Conservation (phyloP, 352 stramenopile genomes). For the Phytophthora rubi region DNA sequence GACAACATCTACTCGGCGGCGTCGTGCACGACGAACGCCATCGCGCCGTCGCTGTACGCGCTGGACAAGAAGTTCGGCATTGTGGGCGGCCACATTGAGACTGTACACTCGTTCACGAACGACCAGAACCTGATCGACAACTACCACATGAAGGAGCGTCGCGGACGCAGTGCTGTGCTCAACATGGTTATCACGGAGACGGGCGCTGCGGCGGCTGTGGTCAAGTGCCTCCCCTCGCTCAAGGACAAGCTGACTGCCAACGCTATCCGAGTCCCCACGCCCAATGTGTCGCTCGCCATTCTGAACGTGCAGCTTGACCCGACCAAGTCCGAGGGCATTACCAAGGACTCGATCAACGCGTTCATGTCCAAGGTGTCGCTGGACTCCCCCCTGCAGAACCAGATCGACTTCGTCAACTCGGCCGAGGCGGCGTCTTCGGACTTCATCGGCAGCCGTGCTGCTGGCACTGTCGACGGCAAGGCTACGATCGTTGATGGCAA, state of each 20-base stretch:
- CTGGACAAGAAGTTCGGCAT: slow-evolving; percentile 88
- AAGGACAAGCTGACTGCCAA: slow-evolving; percentile 98
- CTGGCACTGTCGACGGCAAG: slow-evolving; percentile 83
- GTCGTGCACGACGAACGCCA: slow-evolving; percentile 89
- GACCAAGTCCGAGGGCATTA: slow-evolving; percentile 60
- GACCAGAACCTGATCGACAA: slow-evolving; percentile 92
- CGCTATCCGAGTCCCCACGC: slow-evolving; percentile 98
- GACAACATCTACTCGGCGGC: slow-evolving; percentile 80
- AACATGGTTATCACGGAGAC: slow-evolving; percentile 93
- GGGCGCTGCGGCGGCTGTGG: slow-evolving; percentile 79
- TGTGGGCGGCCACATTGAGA: slow-evolving; percentile 86
- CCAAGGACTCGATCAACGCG: slow-evolving; percentile 74
- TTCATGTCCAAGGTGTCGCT: slow-evolving; percentile 84
- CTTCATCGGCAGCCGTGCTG: slow-evolving; percentile 81
- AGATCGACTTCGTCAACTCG: slow-evolving; percentile 90
- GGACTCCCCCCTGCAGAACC: slow-evolving; percentile 86
- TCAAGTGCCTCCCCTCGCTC: slow-evolving; percentile 92
- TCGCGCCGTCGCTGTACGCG: slow-evolving; percentile 75
- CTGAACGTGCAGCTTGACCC: slow-evolving; percentile 94
- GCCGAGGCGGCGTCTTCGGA: slow-evolving; percentile 84
- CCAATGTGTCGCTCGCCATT: slow-evolving; percentile 98
- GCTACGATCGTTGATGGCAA: slow-evolving; percentile 87
- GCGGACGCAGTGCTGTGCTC: slow-evolving; percentile 82
- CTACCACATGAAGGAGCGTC: slow-evolving; percentile 89
- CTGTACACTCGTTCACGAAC: slow-evolving; percentile 91